Conservation (phyloP, 2,329 filamentous ascomycete genomes). For the Clarireedia monteithiana region DNA sequence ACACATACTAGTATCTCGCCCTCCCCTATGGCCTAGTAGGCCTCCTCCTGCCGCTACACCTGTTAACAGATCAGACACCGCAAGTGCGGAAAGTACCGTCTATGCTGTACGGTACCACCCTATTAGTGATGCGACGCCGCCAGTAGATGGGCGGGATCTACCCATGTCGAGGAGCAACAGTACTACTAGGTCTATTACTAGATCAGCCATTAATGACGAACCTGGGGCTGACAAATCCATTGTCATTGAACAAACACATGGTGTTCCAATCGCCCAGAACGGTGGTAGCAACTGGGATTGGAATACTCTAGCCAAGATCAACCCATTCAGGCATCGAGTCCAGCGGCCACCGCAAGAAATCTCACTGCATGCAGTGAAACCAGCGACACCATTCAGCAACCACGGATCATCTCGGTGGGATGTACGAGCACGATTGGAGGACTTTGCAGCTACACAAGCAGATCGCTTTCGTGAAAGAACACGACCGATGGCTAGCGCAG, state of each 20-base stretch:
- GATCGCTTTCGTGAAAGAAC: constrained; percentile 51
- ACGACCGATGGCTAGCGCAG: constrained; percentile 45
- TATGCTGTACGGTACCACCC: constrained; percentile 56
- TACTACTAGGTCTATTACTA: constrained; percentile 16
- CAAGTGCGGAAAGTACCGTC: constrained; percentile 55
- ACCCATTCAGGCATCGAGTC: constrained; percentile 23
- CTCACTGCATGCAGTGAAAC: constrained; percentile 21
- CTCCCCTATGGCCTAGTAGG: constrained; percentile 42
- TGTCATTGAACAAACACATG: constrained; percentile 20
- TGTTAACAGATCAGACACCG: constrained; percentile 53
- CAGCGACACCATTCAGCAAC: constrained; percentile 10
- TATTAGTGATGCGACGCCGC: constrained; percentile 35
- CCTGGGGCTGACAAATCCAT: constrained; percentile 14
- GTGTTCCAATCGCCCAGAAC: constrained; percentile 6
- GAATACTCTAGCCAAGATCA: constrained; percentile 20
- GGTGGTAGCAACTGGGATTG: constrained; percentile 11
- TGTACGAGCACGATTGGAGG: constrained; percentile 47
- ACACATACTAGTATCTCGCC: constrained; percentile 15
- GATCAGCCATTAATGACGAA: constrained; percentile 1
- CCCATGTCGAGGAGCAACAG: constrained; percentile 19
- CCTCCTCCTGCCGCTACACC: constrained; percentile 48
- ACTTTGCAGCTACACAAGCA: constrained; percentile 53
- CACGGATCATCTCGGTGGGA: constrained; percentile 40
- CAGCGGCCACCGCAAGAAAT: constrained; percentile 27
- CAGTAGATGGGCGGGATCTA: constrained; percentile 7